Evolutionary conservation across 2,329 filamentous ascomycete species (phyloP), one percentile per base, ranked within the genome.

Genomic region (Pseudogymnoascus sp.): DNA sequence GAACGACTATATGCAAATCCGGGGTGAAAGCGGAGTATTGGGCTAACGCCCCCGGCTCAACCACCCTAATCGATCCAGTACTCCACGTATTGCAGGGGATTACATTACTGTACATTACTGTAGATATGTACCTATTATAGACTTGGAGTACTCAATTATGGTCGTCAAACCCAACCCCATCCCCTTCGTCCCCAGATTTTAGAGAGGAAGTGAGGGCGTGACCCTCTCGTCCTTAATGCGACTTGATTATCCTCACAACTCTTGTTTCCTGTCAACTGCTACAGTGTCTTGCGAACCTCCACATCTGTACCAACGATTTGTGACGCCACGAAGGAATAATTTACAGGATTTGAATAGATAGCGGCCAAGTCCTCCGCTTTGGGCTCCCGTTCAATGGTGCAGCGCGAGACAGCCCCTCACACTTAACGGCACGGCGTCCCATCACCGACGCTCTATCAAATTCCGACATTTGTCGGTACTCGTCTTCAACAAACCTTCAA

Each of bases 1-100:
- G 48, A 18, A 55, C 48, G 27, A 35, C 48, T 55, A 55, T n/a
- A 18, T 15, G 48, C 48, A 55, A 55, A 55, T 55, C 48, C 48
- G 48, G 48, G 48, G 48, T 55, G 48, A 15, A 33, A 33, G 48
- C 18, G 48, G 48, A 55, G 48, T 33, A 27, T 15, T 52, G n/a
- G 12, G 48, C 48, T 55, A 29, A 33, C 29, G n/a, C 27, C 27
- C 45, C 13, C n/a, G 13, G 42, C 9, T 29, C 25, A 29, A 15
- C 42, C 15, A 25, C 6, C 9, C 13, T 29, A n/a, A 15, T 31
- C 9, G 25, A 52, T 52, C 29, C 6, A 29, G 42, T 52, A 31
- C 25, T 52, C 42, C 42, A 52, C 8, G 42, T 52, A 52, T 52
- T 52, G 25, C 42, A 52, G 13, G 42, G 42, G 21, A 21, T 21